Conservation (phyloP, 352 stramenopile species). For the Pythium brachiatum region DNA sequence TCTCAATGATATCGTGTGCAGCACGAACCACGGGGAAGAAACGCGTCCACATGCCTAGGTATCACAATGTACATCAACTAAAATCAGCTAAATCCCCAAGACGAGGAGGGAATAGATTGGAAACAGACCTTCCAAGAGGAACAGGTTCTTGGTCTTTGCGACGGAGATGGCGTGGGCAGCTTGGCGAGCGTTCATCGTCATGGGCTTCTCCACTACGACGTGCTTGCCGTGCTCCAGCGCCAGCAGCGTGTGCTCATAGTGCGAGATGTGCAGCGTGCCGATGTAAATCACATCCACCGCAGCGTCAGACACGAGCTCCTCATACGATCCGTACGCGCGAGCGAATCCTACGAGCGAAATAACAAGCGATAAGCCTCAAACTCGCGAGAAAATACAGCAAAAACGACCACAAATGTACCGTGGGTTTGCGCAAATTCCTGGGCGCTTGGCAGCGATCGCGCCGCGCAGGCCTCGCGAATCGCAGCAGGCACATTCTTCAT, state of each 20-base stretch:
- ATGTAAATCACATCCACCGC: constrained; percentile 93
- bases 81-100: not conserved
- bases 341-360: constrained; percentile 36
- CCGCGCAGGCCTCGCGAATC: constrained; percentile 45
- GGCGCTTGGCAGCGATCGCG: constrained; percentile 44
- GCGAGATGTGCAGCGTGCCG: constrained; percentile 86
- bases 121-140: constrained; percentile 70
- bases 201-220: constrained; percentile 93
- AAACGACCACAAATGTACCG: constrained; percentile 17
- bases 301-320: constrained; percentile 71
- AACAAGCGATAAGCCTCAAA: too few species aligned
- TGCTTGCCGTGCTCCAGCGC: constrained; percentile 87
- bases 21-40: constrained; percentile 77
- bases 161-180: constrained; percentile 60
- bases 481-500: constrained; percentile 32
- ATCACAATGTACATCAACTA: not conserved
- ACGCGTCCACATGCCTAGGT: constrained; percentile 70
- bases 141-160: constrained; percentile 64
- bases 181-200: constrained; percentile 85
- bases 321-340: constrained; percentile 80
- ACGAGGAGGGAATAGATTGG: not conserved
- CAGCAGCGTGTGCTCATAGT: constrained; percentile 71
- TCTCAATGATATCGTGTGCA: constrained; percentile 53
- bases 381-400: too few species aligned
- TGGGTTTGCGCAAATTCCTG: constrained; percentile 43